These are phyloP conservation scores for Lyophyllum semitale DNA, from an alignment of 768 basidiomycete species.

Conservation along the genomic window DNA sequence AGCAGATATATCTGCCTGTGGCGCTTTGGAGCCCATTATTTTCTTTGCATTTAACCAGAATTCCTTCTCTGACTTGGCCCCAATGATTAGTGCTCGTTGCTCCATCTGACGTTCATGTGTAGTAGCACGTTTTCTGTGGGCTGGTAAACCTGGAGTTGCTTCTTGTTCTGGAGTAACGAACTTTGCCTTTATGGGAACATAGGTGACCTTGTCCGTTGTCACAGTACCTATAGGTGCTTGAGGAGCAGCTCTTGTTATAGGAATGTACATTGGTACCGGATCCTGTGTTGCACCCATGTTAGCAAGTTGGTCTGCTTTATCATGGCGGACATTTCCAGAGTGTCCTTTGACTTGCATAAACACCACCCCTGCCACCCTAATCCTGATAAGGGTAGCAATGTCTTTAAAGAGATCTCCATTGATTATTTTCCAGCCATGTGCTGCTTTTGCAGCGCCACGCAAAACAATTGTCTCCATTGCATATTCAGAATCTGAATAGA, in stretches of 20 bases:
- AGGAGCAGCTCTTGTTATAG: not conserved
- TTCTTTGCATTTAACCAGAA: not conserved
- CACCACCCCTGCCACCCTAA: not conserved
- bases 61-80: not conserved
- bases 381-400: conserved; percentile 6
- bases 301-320: not conserved
- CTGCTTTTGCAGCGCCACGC: conserved; percentile 1
- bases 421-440: conserved; percentile 11
- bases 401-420: conserved; percentile 17
- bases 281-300: not conserved
- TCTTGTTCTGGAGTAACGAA: not conserved
- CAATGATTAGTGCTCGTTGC: not conserved
- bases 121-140: not conserved
- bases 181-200: not conserved
- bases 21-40: not conserved
- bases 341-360: not conserved
- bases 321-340: not conserved
- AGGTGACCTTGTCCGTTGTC: not conserved
- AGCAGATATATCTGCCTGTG: not conserved
- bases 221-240: not conserved
- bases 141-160: not conserved
- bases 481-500: conserved; percentile 17
- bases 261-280: not conserved
- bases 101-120: not conserved
- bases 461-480: conserved; percentile 6